phyloP scores from a whole-genome alignment of 2,329 filamentous ascomycete genomes.

The Calycina herbarum region DNA sequence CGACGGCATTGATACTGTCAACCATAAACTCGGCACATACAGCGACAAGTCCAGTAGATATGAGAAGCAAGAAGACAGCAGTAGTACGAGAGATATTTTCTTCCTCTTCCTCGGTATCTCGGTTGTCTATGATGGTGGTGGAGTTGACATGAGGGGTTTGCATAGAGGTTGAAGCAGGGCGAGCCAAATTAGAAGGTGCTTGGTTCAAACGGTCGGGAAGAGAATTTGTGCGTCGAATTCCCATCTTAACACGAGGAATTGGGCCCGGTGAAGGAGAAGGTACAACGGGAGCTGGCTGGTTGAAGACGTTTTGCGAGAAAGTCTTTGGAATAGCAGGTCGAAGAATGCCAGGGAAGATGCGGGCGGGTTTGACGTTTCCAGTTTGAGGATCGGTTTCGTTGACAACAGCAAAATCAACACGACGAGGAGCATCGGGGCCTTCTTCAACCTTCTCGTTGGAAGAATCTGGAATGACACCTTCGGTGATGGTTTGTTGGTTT shows the following conservation, averaged over 20 bases:
- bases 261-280: slow-evolving; percentile 39
- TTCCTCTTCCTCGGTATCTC: slow-evolving; percentile 39
- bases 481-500: slow-evolving; percentile 27
- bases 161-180: slow-evolving; percentile 16
- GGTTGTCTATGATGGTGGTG: slow-evolving; percentile 30
- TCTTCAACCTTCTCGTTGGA: slow-evolving; percentile 26
- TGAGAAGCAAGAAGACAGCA: slow-evolving; percentile 61
- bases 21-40: slow-evolving; percentile 71
- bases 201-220: slow-evolving; percentile 67
- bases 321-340: slow-evolving; percentile 63
- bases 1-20: slow-evolving; percentile 64
- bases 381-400: slow-evolving; percentile 34
- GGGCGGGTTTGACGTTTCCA: slow-evolving; percentile 44
- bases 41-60: slow-evolving; percentile 66
- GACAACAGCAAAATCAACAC: slow-evolving; percentile 58
- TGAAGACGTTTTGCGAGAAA: slow-evolving; percentile 71
- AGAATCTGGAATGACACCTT: slow-evolving; percentile 17
- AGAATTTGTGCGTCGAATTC: slow-evolving; percentile 73
- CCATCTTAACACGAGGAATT: slow-evolving; percentile 58
- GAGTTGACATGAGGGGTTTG: slow-evolving; percentile 26
- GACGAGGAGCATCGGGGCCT: slow-evolving; percentile 47
- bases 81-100: slow-evolving; percentile 54
- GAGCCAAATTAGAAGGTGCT: slow-evolving; percentile 15
- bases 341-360: slow-evolving; percentile 60
- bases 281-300: slow-evolving; percentile 43